These are phyloP conservation scores for Blastobotrys americana DNA, from an alignment of 805 yeast species.

Conservation along the genomic window DNA sequence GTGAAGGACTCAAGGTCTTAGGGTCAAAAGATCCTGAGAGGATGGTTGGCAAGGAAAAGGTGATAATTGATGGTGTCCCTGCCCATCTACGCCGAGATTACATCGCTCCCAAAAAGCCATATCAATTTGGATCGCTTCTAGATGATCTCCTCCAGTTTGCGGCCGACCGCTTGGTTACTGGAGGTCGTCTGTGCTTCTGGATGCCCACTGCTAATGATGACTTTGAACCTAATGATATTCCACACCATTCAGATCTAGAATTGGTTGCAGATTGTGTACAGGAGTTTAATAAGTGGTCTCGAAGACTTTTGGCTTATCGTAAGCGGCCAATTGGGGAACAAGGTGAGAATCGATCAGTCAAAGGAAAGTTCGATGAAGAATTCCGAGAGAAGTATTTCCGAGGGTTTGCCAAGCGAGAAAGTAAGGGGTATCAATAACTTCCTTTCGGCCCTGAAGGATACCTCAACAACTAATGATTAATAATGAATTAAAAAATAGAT, in stretches of 20 bases:
- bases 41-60: slow-evolving; percentile 63
- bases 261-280: slow-evolving; percentile 72
- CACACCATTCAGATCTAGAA: slow-evolving; percentile 68
- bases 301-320: slow-evolving; percentile 75
- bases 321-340: slow-evolving; percentile 38
- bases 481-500: no score
- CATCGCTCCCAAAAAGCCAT: slow-evolving; percentile 88
- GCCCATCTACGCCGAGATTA: slow-evolving; percentile 76
- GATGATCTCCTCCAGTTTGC: slow-evolving; percentile 74
- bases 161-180: slow-evolving; percentile 58
- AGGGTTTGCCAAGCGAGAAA: no score
- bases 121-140: slow-evolving; percentile 65
- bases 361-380: slow-evolving; percentile 42
- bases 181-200: slow-evolving; percentile 89
- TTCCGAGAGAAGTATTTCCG: slow-evolving; percentile 74
- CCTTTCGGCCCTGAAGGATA: no score
- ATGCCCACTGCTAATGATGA: slow-evolving; percentile 96
- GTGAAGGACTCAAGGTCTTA: slow-evolving; percentile 90
- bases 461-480: no score
- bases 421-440: no score
- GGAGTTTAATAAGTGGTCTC: slow-evolving; percentile 87
- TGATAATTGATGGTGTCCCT: slow-evolving; percentile 69
- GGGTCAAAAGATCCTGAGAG: slow-evolving; percentile 70
- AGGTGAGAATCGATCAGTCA: slow-evolving; percentile 43
- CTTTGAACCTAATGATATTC: slow-evolving; percentile 54